phyloP scores from a whole-genome alignment of 1,139 yeast species.

The Diutina sp. region DNA sequence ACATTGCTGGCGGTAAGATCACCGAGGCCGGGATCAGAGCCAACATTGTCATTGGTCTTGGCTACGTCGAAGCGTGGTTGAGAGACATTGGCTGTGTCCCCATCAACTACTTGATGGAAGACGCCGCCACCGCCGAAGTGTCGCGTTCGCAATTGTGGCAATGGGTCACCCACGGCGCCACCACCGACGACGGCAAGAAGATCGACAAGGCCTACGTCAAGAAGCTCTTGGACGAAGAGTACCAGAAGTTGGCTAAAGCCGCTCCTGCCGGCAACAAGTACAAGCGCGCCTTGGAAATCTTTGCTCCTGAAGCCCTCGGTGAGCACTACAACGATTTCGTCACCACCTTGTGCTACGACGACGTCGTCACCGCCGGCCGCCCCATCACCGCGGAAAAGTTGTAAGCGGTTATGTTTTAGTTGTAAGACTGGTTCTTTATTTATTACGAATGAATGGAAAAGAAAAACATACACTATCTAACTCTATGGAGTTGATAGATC shows the following conservation, averaged over 20 bases:
- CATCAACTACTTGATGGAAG: constrained; percentile 75
- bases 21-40: constrained; percentile 67
- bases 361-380: constrained; percentile 45
- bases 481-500: no score
- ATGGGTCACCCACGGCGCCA: constrained; percentile 68
- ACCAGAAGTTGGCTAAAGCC: constrained; percentile 35
- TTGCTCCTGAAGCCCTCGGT: constrained; percentile 55
- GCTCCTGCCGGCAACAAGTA: constrained; percentile 43
- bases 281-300: constrained; percentile 51
- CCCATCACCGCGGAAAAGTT: constrained; percentile 31
- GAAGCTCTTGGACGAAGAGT: constrained; percentile 49
- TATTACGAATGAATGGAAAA: background rate
- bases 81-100: constrained; percentile 75
- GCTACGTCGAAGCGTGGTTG: constrained; percentile 77
- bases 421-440: background rate
- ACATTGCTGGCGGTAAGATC: constrained; percentile 48
- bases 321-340: constrained; percentile 63
- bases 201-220: constrained; percentile 47
- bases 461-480: no score
- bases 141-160: constrained; percentile 75
- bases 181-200: constrained; percentile 44
- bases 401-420: constrained; percentile 8
- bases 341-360: constrained; percentile 56
- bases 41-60: constrained; percentile 59
- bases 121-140: constrained; percentile 81